These are phyloP conservation scores for Artemisia argyi DNA, from an alignment of 129 eudicot species.

Conservation along the genomic window DNA sequence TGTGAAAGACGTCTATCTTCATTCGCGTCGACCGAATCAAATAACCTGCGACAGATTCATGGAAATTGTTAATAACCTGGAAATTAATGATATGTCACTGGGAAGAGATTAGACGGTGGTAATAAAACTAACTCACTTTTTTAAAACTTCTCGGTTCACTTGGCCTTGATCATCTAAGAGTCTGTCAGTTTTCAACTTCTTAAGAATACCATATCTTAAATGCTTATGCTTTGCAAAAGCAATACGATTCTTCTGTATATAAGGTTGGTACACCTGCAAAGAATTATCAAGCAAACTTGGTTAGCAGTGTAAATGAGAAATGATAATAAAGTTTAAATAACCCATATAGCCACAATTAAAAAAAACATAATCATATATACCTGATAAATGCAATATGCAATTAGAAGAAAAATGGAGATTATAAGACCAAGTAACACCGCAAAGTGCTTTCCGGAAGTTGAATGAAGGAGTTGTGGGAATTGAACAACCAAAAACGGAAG, in stretches of 20 bases:
- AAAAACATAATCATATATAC: constrained; percentile 27
- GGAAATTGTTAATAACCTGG: constrained; percentile 3
- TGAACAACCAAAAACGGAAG: constrained; percentile 79
- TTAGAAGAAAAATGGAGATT: constrained; percentile 50
- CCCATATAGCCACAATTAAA: background rate
- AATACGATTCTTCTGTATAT: constrained; percentile 65
- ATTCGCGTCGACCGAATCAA: constrained; percentile 48
- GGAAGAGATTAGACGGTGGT: background rate
- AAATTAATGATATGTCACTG: background rate
- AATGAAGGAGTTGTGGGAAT: constrained; percentile 59
- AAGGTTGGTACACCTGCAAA: constrained; percentile 78
- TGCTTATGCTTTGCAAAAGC: constrained; percentile 78
- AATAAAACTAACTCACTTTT: constrained; percentile 42
- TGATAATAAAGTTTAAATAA: background rate
- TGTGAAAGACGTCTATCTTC: constrained; percentile 51
- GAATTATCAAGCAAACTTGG: constrained; percentile 6
- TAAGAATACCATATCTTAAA: constrained; percentile 58
- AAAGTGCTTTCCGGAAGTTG: constrained; percentile 71
- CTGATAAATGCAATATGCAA: constrained; percentile 88
- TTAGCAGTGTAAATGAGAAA: background rate
- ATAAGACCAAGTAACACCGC: constrained; percentile 69
- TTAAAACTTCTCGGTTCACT: constrained; percentile 49
- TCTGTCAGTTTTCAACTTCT: constrained; percentile 45
- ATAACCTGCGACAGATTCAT: constrained; percentile 50
- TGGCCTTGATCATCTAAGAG: constrained; percentile 57